Base-by-base conservation (phyloP, 331 rosid genomes). In the Malus hybrid region DNA sequence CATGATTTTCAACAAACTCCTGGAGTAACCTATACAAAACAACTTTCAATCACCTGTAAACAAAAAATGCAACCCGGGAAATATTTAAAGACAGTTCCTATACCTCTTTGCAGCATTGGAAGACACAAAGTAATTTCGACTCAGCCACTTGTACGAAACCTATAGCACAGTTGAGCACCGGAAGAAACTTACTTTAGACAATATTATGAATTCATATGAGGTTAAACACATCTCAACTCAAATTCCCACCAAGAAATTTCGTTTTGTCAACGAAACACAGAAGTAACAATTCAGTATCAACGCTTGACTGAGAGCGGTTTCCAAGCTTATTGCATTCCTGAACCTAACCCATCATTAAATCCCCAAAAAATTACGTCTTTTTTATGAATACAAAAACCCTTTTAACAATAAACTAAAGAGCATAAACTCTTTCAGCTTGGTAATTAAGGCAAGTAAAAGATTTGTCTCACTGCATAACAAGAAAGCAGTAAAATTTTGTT, bases 111-210 rank as follows among this genome's bases (percentile, higher is more conserved):
- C 99, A 72, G 82, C 83, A 78, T 87, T 78, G 42, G 97, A 92
- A 24, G 99, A 84, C 71, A 95, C 77, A 88, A 85, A 83, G 88
- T 92, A 92, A 83, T 82, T 90, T 82, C 98, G 98, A 85, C 98
- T 95, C 64, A 95, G 83, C 99, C 99, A 95, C 74, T 95, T 92
- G 86, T 95, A 95, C 33, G 97, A 92, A 84, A 92, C 96, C 97
- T 73, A n/a, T 7, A 36, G 10, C 68, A 59, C 27, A 28, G 14
- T 24, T 85, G 76, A 67, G 75, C 74, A 63, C 31, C 34, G 6
- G 10, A 62, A 44, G 22, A 11, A 73, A 6, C 48, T 10, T 10
- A 0, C 42, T 29, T 73, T 6, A 62, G 32, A 28, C 70, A 6
- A 62, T 29, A 12, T 10, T 42, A 42, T 42, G 48, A 42, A 42